Evolutionary conservation across 352 stramenopile species (phyloP).

Genomic region (Pythium grandisporangium): DNA sequence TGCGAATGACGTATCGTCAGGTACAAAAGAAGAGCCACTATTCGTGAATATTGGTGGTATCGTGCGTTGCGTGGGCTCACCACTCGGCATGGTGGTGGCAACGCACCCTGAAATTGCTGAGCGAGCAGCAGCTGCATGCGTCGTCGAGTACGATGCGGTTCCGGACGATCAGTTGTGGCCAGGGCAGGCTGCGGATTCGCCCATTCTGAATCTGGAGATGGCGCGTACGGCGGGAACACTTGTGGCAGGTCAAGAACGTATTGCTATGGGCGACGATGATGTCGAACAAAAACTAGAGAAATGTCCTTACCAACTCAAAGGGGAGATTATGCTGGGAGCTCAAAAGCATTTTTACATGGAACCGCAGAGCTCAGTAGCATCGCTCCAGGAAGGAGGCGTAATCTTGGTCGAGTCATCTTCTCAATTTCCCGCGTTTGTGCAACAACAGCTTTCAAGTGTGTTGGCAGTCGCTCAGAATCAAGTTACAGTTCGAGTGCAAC

Average conservation of each 20-base stretch:
- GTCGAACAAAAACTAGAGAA: constrained; percentile 11
- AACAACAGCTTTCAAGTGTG: constrained; percentile 18
- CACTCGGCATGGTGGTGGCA: constrained; percentile 31
- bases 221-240: constrained; percentile 18
- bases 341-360: constrained; percentile 62
- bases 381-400: constrained; percentile 15
- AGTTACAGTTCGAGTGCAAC: constrained; percentile 22
- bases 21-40: constrained; percentile 18
- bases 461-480: constrained; percentile 18
- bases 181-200: constrained; percentile 9
- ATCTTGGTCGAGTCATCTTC: constrained; percentile 23
- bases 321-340: constrained; percentile 16
- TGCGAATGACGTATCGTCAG: constrained; percentile 15
- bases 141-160: constrained; percentile 19
- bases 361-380: constrained; percentile 25
- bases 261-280: constrained; percentile 15
- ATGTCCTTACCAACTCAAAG: constrained; percentile 8
- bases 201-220: constrained; percentile 27
- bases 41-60: constrained; percentile 32
- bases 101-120: constrained; percentile 20
- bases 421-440: constrained; percentile 18
- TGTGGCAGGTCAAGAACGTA: background rate
- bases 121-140: constrained; percentile 13
- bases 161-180: constrained; percentile 16
- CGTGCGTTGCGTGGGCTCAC: constrained; percentile 24